Conservation (phyloP, 2,329 filamentous ascomycete genomes). For the Botrytis galanthina region DNA sequence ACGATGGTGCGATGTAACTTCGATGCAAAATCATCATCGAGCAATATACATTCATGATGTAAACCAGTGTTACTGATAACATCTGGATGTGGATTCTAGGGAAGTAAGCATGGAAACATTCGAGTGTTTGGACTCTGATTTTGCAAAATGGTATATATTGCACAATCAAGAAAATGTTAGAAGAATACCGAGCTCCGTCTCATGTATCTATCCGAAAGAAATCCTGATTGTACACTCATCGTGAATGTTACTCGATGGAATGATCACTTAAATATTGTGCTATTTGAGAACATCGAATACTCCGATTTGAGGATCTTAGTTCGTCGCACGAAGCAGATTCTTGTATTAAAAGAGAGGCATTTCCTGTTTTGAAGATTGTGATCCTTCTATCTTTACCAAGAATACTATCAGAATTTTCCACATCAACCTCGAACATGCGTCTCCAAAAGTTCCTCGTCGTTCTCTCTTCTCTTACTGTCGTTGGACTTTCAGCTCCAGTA, state of each 20-base stretch:
- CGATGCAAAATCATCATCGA: not conserved
- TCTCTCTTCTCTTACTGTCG: not conserved
- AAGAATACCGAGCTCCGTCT: not conserved
- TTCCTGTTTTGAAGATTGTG: not conserved
- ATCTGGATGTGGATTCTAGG: not conserved
- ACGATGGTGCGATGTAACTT: not conserved
- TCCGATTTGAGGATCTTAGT: not conserved
- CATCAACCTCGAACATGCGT: not conserved
- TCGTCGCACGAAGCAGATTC: not conserved
- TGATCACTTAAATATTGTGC: not conserved
- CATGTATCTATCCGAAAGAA: not conserved
- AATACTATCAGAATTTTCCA: accelerated
- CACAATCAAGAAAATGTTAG: not conserved
- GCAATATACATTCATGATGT: not conserved
- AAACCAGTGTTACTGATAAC: not conserved
- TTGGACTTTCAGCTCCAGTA: not conserved
- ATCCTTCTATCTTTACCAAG: not conserved
- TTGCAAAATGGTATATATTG: not conserved
- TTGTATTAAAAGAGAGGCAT: not conserved
- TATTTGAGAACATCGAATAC: not conserved
- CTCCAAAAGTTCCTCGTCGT: not conserved
- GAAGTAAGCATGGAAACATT: not conserved
- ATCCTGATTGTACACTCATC: not conserved
- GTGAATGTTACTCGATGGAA: not conserved
- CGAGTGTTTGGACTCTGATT: not conserved